Conservation (phyloP, 345 rosid species). For the Brassica nigra region DNA sequence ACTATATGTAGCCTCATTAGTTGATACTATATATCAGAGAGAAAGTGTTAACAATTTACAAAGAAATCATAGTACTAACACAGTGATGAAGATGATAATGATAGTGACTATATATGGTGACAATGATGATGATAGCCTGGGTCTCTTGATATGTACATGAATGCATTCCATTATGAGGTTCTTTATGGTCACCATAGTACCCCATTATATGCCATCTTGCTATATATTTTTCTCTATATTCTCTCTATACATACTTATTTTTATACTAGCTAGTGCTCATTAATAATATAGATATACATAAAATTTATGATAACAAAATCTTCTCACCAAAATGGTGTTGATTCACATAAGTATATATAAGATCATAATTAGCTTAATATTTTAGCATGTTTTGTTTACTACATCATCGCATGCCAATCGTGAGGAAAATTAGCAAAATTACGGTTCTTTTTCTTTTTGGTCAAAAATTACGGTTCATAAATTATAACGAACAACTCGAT, state of each 20-base stretch:
- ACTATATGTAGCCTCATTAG: neutral
- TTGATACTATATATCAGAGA: slow-evolving; percentile 5
- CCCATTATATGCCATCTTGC: slow-evolving; percentile 3
- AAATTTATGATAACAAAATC: neutral
- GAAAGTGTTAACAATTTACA: neutral
- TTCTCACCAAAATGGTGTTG: neutral
- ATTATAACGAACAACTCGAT: neutral
- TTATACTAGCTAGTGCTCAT: neutral
- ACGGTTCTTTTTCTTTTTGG: neutral
- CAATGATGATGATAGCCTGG: slow-evolving; percentile 13
- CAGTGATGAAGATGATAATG: slow-evolving; percentile 17
- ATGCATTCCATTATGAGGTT: slow-evolving; percentile 25
- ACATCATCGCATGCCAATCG: neutral
- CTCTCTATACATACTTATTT: neutral
- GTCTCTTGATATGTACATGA: slow-evolving; percentile 31
- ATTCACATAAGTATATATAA: neutral
- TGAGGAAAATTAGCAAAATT: neutral
- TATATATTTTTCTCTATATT: neutral
- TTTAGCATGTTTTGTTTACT: slow-evolving; percentile 5
- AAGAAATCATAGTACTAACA: slow-evolving; percentile 24
- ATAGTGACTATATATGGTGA: slow-evolving; percentile 16
- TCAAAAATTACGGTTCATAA: neutral
- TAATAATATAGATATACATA: neutral
- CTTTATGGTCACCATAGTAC: slow-evolving; percentile 31
- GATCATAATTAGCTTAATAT: neutral